A percentile compares a stretch with the other conserved stretches of the same genome.
Conservation (phyloP, 495 filamentous ascomycete genomes). For the Rusavskia elegans region DNA sequence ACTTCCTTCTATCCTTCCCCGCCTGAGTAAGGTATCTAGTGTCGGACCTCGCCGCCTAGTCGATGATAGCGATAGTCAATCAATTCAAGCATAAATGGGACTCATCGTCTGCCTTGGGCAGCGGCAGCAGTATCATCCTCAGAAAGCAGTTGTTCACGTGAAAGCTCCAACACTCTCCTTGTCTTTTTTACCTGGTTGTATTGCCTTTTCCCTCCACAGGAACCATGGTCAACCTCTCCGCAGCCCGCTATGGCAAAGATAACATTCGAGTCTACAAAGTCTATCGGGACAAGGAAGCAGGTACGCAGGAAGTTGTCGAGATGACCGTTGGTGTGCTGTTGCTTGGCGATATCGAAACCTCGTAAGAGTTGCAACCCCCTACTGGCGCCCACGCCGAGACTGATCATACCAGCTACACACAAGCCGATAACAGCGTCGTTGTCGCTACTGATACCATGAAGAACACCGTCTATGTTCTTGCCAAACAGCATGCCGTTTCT, state of each 20-base stretch:
- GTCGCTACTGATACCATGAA: conserved; percentile 97
- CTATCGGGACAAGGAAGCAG: conserved; percentile 56
- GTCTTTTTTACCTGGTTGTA: not conserved
- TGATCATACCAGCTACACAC: conserved; percentile 52
- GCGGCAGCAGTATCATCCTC: too few species aligned
- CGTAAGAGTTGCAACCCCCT: conserved; percentile 34
- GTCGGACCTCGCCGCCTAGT: not conserved
- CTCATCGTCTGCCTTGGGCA: too few species aligned
- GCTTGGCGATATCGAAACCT: conserved; percentile 78
- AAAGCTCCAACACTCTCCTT: not conserved
- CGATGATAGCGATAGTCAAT: not conserved
- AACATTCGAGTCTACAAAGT: conserved; percentile 97
- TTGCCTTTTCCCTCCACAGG: not conserved
- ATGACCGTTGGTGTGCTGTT: conserved; percentile 87
- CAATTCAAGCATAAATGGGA: not conserved
- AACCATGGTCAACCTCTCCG: conserved; percentile 33
- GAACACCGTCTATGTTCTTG: conserved; percentile 88
- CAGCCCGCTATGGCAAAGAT: conserved; percentile 87
- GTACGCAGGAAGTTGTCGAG: conserved; percentile 72
- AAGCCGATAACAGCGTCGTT: conserved; percentile 86
- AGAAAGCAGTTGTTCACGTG: too few species aligned
- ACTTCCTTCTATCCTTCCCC: too few species aligned
- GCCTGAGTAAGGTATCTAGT: not conserved
- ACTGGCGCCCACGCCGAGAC: not conserved
- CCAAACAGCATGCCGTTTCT: conserved; percentile 84